Percentiles rank a stretch among this genome's conserved stretches.
These are phyloP conservation scores for Kernera saxatilis DNA, from an alignment of 345 rosid species.

Conservation along the genomic window DNA sequence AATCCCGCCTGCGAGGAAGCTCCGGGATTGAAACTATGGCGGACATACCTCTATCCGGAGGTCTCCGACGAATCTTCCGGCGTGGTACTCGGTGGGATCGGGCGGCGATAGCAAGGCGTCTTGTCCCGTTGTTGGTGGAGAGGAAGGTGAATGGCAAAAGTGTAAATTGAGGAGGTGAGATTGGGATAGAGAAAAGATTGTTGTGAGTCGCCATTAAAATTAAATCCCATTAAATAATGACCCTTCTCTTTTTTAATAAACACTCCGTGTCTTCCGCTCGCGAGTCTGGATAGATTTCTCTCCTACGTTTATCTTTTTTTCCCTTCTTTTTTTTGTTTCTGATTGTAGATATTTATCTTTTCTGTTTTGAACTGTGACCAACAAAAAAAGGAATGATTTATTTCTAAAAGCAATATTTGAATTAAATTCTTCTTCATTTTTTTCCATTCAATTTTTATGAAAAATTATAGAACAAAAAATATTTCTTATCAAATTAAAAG, in stretches of 20 bases:
- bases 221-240: not conserved
- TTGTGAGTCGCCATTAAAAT: constrained; percentile 33
- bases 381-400: too few species aligned
- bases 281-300: too few species aligned
- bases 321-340: too few species aligned
- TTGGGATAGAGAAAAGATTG: constrained; percentile 23
- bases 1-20: constrained; percentile 42
- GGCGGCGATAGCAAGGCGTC: constrained; percentile 22
- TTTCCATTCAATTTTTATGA: too few species aligned
- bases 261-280: constrained; percentile 17
- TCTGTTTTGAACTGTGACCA: too few species aligned
- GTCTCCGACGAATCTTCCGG: constrained; percentile 23
- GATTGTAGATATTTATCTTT: too few species aligned
- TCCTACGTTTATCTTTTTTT: too few species aligned
- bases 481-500: too few species aligned
- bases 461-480: too few species aligned
- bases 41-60: constrained; percentile 32
- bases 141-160: constrained; percentile 24
- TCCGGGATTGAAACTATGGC: constrained; percentile 28
- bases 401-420: too few species aligned
- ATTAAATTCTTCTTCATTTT: too few species aligned
- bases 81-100: constrained; percentile 21
- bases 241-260: not conserved
- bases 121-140: not conserved
- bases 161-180: constrained; percentile 29